phyloP scores from a whole-genome alignment of 2,329 filamentous ascomycete genomes.

The Hypocreales sp. region DNA sequence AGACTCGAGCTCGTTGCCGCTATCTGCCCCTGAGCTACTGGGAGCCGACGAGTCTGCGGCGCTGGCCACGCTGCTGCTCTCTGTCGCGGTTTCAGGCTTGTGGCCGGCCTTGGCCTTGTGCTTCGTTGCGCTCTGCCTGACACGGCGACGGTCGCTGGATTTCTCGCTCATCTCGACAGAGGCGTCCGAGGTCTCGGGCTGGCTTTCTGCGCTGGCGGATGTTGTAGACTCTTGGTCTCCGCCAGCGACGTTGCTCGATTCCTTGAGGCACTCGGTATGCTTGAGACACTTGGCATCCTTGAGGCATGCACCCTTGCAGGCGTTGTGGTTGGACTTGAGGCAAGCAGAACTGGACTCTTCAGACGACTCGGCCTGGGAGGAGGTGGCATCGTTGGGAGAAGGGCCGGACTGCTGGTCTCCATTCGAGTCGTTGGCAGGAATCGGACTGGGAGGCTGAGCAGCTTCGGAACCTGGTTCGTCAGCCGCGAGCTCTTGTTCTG shows the following conservation, averaged over 20 bases:
- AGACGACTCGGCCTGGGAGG: conserved; percentile 1
- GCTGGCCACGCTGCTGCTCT: not conserved
- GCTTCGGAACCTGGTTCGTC: no score
- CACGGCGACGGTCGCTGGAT: not conserved
- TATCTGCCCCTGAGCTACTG: conserved; percentile 1
- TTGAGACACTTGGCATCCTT: conserved; percentile 1
- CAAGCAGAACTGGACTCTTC: not conserved
- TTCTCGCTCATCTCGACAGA: not conserved
- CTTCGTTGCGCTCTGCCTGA: not conserved
- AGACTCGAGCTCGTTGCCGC: not conserved
- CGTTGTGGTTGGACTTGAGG: not conserved
- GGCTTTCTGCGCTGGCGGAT: not conserved
- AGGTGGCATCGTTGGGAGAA: not conserved
- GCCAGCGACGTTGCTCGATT: not conserved
- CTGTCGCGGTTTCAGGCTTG: not conserved
- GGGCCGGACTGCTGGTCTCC: no score
- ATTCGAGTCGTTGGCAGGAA: no score
- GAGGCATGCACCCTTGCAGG: not conserved
- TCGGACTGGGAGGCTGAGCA: no score
- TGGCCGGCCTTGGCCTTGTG: not conserved
- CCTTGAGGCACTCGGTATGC: not conserved
- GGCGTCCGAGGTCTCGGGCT: no score
- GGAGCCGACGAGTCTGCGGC: not conserved
- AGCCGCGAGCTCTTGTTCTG: no score
- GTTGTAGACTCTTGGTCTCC: not conserved